A percentile compares a stretch with the other conserved stretches of the same genome.
Evolutionary conservation across 169 alveolate genomes (phyloP).

Genomic region (Amoebophrya sp.): DNA sequence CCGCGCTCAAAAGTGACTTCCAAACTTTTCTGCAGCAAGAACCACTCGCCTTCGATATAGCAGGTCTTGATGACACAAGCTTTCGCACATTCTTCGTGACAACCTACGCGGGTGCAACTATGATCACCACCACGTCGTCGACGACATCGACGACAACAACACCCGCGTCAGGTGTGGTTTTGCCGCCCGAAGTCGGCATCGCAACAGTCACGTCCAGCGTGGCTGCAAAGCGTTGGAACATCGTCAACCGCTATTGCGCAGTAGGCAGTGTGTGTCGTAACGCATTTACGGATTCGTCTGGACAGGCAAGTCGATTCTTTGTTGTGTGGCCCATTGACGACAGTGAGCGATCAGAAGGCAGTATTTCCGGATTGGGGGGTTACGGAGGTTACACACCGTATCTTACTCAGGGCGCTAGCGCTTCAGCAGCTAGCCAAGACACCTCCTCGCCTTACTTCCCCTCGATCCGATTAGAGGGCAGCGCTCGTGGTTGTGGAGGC

Average conservation of each 20-base stretch:
- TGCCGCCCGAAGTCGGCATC: neutral
- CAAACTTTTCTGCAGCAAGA: neutral
- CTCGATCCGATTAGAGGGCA: neutral
- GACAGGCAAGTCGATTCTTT: neutral
- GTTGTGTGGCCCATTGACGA: constrained; percentile 4
- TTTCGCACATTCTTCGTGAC: no score
- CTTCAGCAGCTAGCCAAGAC: no score
- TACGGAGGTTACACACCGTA: no score
- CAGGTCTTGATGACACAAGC: no score
- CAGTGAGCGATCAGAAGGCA: neutral
- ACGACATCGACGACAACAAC: neutral
- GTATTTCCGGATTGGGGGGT: neutral
- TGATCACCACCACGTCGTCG: no score
- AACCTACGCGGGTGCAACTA: no score
- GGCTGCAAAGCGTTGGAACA: neutral
- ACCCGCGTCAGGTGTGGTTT: neutral
- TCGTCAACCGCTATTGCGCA: neutral
- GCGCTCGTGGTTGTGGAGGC: constrained; percentile 9
- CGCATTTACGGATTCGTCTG: neutral
- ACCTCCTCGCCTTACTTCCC: no score
- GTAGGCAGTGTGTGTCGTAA: neutral
- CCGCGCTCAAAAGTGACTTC: no score
- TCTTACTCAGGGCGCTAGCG: no score
- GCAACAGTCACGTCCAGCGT: neutral
- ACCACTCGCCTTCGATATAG: neutral